These are phyloP conservation scores for Penicillium sp. DNA, from an alignment of 2,329 filamentous ascomycete genomes.

Conservation along the genomic window DNA sequence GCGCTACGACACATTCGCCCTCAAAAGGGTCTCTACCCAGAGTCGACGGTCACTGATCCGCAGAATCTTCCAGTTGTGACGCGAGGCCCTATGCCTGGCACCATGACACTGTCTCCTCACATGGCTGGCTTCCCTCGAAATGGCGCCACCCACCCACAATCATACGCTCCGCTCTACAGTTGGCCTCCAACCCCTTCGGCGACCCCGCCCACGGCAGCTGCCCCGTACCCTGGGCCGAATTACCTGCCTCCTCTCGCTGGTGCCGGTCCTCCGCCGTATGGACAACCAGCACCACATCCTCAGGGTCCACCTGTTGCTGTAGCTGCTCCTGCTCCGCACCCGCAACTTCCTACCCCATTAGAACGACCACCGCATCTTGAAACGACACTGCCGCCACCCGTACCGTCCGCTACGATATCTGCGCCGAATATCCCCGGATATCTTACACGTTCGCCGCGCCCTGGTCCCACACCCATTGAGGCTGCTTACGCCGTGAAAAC, in stretches of 20 bases:
- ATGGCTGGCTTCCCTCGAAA: constrained; percentile 53
- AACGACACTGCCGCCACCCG: constrained; percentile 23
- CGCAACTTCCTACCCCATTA: constrained; percentile 27
- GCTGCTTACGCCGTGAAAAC: constrained; percentile 21
- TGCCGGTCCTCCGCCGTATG: constrained; percentile 31
- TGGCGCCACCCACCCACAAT: constrained; percentile 34
- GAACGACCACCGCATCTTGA: constrained; percentile 34
- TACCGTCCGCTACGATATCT: constrained; percentile 17
- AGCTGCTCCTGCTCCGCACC: constrained; percentile 21
- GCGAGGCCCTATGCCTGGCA: constrained; percentile 63
- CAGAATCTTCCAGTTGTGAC: constrained; percentile 77
- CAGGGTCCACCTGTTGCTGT: constrained; percentile 18
- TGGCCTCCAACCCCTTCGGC: constrained; percentile 45
- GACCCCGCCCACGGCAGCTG: constrained; percentile 38
- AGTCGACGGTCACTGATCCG: constrained; percentile 85
- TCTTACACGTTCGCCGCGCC: constrained; percentile 26
- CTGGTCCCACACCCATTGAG: constrained; percentile 23
- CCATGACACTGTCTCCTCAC: constrained; percentile 50
- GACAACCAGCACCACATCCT: constrained; percentile 18
- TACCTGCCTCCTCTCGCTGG: constrained; percentile 35
- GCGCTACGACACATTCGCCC: constrained; percentile 77
- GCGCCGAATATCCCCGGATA: constrained; percentile 22
- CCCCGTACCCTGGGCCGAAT: constrained; percentile 27
- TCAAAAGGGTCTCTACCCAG: constrained; percentile 92
- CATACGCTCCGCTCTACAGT: constrained; percentile 39